Conservation (phyloP, 108 stramenopile species). For the Cylindrotheca closterium region DNA sequence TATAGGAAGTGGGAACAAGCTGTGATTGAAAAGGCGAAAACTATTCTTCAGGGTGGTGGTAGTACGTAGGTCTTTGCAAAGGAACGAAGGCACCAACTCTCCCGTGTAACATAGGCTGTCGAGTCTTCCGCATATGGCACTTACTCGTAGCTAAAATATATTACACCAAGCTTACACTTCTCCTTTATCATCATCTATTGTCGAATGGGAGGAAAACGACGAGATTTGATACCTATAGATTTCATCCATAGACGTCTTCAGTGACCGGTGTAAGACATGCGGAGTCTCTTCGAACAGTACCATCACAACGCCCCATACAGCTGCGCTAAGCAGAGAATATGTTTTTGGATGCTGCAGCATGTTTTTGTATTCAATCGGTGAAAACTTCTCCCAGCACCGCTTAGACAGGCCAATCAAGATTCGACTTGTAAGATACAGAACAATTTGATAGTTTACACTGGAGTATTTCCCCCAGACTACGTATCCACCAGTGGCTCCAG, state of each 20-base stretch:
- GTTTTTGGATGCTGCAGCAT: conserved; percentile 42
- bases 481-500: conserved; percentile 80
- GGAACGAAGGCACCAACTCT: no score
- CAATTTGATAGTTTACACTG: conserved; percentile 75
- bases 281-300: conserved; percentile 81
- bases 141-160: no score
- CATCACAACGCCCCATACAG: conserved; percentile 83
- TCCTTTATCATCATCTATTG: conserved; percentile 2
- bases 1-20: conserved; percentile 63
- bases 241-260: conserved; percentile 84
- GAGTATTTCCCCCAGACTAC: conserved; percentile 82
- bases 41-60: neutral
- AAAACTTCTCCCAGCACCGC: conserved; percentile 31
- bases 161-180: no score
- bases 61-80: neutral
- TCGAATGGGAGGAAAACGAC: neutral
- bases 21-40: conserved; percentile 13
- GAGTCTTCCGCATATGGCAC: no score
- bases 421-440: conserved; percentile 80
- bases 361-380: conserved; percentile 15
- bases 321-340: conserved; percentile 63
- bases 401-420: conserved; percentile 67
- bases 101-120: no score
- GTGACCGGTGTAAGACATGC: conserved; percentile 72
- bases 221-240: conserved; percentile 61